phyloP scores from a whole-genome alignment of 805 yeast genomes.

The Cyberlindnera maritima region DNA sequence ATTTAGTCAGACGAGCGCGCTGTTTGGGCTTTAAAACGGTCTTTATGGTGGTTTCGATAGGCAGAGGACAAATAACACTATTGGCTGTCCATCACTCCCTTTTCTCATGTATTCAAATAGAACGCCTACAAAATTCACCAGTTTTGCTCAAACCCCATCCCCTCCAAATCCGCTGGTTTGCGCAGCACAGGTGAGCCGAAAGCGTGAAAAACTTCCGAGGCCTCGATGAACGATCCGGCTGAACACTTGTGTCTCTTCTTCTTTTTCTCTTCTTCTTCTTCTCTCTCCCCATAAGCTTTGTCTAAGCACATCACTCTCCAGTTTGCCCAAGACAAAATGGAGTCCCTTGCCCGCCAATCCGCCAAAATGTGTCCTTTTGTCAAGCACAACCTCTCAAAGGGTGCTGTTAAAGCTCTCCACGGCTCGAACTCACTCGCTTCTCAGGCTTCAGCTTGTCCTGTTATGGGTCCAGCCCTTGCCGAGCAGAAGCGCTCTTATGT shows the following conservation, averaged over 20 bases:
- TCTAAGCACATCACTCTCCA: background rate
- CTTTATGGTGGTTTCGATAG: background rate
- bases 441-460: conserved; percentile 81
- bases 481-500: conserved; percentile 34
- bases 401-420: conserved; percentile 57
- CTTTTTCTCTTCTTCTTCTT: background rate
- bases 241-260: background rate
- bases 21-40: background rate
- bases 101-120: too few species aligned
- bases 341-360: conserved; percentile 72
- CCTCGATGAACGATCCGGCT: conserved; percentile 1
- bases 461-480: conserved; percentile 75
- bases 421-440: conserved; percentile 28
- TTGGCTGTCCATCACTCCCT: too few species aligned
- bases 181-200: background rate
- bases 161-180: background rate
- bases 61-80: too few species aligned
- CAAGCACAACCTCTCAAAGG: conserved; percentile 48
- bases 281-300: background rate
- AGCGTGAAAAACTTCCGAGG: conserved; percentile 6
- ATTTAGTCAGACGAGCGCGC: background rate
- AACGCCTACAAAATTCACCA: too few species aligned
- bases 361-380: conserved; percentile 83
- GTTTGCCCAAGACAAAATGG: conserved; percentile 52
- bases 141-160: too few species aligned